Evolutionary conservation across 257 asterid species (phyloP).

Genomic region (Hygrophila difformis): DNA sequence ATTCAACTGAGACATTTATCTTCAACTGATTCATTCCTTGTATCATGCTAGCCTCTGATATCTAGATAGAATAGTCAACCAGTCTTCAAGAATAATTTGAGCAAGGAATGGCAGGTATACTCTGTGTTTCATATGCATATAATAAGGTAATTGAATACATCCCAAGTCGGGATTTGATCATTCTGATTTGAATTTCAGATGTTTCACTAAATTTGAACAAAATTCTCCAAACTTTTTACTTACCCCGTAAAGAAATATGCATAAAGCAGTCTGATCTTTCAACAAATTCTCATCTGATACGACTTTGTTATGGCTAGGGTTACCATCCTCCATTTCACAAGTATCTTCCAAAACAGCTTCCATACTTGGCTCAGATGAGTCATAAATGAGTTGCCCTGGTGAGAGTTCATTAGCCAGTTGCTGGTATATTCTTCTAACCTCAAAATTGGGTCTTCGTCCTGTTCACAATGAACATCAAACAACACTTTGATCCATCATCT

Average conservation of each 20-base stretch:
- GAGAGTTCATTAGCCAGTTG: conserved; percentile 28
- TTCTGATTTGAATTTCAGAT: neutral
- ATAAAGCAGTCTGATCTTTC: conserved; percentile 39
- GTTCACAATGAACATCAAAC: conserved; percentile 20
- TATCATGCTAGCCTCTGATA: conserved; percentile 66
- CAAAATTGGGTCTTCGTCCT: conserved; percentile 73
- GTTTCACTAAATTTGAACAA: neutral
- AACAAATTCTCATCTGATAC: conserved; percentile 28
- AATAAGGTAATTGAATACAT: neutral
- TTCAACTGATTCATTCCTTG: conserved; percentile 79
- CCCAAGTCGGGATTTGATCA: neutral
- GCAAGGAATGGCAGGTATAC: conserved; percentile 40
- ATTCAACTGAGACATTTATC: conserved; percentile 43
- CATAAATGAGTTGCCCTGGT: conserved; percentile 18
- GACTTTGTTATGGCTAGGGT: conserved; percentile 13
- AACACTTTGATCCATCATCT: conserved; percentile 12
- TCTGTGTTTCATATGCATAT: conserved; percentile 10
- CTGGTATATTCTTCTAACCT: conserved; percentile 59
- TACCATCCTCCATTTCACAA: conserved; percentile 19
- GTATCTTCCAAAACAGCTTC: conserved; percentile 29
- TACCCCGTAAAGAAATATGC: conserved; percentile 90
- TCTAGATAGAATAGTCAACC: no score
- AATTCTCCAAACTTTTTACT: conserved; percentile 14
- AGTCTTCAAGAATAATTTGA: no score
- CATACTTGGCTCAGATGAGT: conserved; percentile 24